These are phyloP conservation scores for Shiraia sp. DNA, from an alignment of 2,329 filamentous ascomycete genomes.

Conservation along the genomic window DNA sequence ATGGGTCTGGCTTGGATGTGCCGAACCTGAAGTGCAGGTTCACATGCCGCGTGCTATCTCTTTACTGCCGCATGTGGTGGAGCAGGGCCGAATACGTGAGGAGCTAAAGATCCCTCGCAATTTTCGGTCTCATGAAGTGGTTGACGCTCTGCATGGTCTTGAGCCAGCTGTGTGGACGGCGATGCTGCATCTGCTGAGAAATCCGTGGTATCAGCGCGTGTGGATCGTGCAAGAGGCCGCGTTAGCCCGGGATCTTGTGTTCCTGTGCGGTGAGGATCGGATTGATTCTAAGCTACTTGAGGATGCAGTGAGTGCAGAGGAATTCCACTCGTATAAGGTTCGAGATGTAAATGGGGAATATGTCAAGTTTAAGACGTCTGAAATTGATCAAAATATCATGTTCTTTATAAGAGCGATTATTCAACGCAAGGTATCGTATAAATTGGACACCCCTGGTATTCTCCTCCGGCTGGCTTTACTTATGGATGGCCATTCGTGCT, in stretches of 20 bases:
- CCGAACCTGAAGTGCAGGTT: neutral
- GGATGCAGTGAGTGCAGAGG: neutral
- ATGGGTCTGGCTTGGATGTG: constrained; percentile 3
- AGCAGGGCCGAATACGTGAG: too few species aligned
- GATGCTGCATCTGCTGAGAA: constrained; percentile 1
- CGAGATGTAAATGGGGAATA: neutral
- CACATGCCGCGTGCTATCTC: neutral
- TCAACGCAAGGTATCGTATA: neutral
- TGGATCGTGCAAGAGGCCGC: constrained; percentile 8
- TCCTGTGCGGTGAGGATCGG: constrained; percentile 5
- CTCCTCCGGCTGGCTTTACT: neutral
- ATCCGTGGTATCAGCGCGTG: constrained; percentile 5
- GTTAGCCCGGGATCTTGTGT: neutral
- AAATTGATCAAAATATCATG: neutral
- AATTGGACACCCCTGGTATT: neutral
- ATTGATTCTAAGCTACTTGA: neutral
- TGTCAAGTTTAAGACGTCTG: neutral
- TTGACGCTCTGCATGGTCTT: neutral
- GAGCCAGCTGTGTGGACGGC: neutral
- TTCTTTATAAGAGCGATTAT: neutral
- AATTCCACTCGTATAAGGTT: neutral
- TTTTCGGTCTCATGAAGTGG: too few species aligned
- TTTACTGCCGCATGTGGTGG: neutral
- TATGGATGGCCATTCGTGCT: neutral
- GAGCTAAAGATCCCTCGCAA: too few species aligned